Percentiles rank a stretch among this genome's conserved stretches.
phyloP scores from a whole-genome alignment of 495 filamentous ascomycete genomes.

The Cercophora newfieldiana region DNA sequence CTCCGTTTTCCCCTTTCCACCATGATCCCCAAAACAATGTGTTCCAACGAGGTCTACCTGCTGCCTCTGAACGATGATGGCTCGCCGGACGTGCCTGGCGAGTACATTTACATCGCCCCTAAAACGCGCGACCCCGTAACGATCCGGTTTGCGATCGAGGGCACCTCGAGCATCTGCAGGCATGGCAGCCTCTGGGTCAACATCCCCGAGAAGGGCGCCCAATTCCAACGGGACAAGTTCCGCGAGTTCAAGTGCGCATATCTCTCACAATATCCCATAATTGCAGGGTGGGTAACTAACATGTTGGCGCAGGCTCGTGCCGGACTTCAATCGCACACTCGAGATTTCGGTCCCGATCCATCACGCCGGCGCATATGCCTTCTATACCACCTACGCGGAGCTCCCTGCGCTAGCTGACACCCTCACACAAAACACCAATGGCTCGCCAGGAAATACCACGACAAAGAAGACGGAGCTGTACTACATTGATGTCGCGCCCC shows the following conservation, averaged over 20 bases:
- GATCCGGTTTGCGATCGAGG: conserved; percentile 91
- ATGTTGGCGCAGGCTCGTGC: conserved; percentile 62
- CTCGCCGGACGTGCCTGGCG: conserved; percentile 83
- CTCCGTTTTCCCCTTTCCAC: conserved; percentile 20
- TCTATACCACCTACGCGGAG: conserved; percentile 90
- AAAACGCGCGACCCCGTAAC: conserved; percentile 68
- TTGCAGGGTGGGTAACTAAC: conserved; percentile 6
- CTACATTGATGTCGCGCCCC: conserved; percentile 91
- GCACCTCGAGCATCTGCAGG: conserved; percentile 91
- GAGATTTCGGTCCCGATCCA: conserved; percentile 85
- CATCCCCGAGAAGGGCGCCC: conserved; percentile 71
- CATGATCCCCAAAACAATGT: conserved; percentile 55
- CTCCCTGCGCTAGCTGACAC: conserved; percentile 74
- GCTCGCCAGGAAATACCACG: conserved; percentile 33
- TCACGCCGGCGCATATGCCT: conserved; percentile 87
- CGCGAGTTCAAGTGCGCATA: conserved; percentile 78
- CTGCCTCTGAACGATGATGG: conserved; percentile 89
- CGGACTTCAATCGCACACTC: conserved; percentile 89
- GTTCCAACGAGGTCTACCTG: conserved; percentile 71
- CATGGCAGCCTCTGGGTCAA: conserved; percentile 96
- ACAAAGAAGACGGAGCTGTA: conserved; percentile 69
- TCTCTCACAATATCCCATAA: not conserved
- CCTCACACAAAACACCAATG: conserved; percentile 40
- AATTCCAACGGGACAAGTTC: conserved; percentile 76
- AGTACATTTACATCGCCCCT: conserved; percentile 88